phyloP scores from a whole-genome alignment of 116 monocot species.

The Posidonia oceanica region DNA sequence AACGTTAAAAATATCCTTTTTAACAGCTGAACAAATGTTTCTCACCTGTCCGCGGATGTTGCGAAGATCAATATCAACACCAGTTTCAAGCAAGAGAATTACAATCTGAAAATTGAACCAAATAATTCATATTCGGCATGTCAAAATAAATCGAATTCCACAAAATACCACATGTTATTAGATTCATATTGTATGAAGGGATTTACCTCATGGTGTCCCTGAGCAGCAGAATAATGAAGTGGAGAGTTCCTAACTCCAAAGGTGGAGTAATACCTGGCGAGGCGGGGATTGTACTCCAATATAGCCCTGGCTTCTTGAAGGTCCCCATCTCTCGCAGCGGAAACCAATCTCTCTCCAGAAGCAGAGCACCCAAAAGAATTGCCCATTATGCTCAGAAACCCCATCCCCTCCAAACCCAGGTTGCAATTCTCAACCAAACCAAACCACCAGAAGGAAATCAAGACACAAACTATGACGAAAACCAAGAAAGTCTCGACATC shows the following conservation, averaged over 20 bases:
- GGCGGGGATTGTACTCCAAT: slow-evolving; percentile 79
- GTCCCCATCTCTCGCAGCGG: slow-evolving; percentile 94
- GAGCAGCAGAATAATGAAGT: slow-evolving; percentile 78
- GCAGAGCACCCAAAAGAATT: slow-evolving; percentile 97
- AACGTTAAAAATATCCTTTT: no score
- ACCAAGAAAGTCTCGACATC: no score
- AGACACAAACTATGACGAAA: no score
- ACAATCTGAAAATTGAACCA: slow-evolving; percentile 46
- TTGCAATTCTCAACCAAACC: background rate
- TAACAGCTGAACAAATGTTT: background rate
- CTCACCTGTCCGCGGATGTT: slow-evolving; percentile 80
- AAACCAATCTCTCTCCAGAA: slow-evolving; percentile 87
- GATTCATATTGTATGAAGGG: no score
- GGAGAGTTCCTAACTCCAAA: slow-evolving; percentile 90
- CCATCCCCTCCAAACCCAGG: slow-evolving; percentile 26
- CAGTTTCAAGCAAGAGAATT: slow-evolving; percentile 80
- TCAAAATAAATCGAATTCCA: no score
- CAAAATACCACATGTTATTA: no score
- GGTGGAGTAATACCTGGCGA: slow-evolving; percentile 91
- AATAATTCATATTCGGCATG: no score
- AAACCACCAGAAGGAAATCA: background rate
- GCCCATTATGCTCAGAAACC: slow-evolving; percentile 71
- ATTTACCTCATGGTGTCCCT: slow-evolving; percentile 83
- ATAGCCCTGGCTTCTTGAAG: slow-evolving; percentile 85
- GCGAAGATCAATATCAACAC: slow-evolving; percentile 83